phyloP scores from a whole-genome alignment of 805 yeast species.

The Suhomyces tanzawaensis region DNA sequence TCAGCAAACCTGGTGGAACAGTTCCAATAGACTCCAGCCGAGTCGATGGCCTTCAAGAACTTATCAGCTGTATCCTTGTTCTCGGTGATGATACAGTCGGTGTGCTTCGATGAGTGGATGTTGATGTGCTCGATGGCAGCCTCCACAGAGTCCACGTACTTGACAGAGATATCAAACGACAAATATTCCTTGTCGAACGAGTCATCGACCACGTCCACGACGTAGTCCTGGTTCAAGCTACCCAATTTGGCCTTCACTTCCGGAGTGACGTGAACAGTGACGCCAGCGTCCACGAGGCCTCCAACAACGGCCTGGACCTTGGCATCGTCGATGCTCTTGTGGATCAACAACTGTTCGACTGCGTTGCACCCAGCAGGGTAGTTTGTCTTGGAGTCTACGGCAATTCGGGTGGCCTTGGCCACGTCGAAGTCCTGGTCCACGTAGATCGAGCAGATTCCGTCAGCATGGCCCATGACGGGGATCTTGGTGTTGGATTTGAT shows the following conservation, averaged over 20 bases:
- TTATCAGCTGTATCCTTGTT: slow-evolving; percentile 65
- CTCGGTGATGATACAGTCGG: slow-evolving; percentile 88
- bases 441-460: slow-evolving; percentile 91
- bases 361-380: slow-evolving; percentile 99
- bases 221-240: slow-evolving; percentile 20
- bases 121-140: slow-evolving; percentile 88
- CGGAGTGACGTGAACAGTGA: slow-evolving; percentile 65
- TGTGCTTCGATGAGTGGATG: slow-evolving; percentile 90
- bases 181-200: slow-evolving; percentile 85
- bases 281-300: slow-evolving; percentile 59
- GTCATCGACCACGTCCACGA: slow-evolving; percentile 52
- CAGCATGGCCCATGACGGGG: slow-evolving; percentile 98
- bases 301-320: slow-evolving; percentile 24
- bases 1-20: slow-evolving; percentile 97
- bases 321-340: slow-evolving; percentile 39
- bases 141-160: slow-evolving; percentile 52
- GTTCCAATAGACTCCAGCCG: slow-evolving; percentile 97
- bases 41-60: slow-evolving; percentile 83
- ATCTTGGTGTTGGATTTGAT: slow-evolving; percentile 88
- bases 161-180: slow-evolving; percentile 78
- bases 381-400: slow-evolving; percentile 87
- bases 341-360: slow-evolving; percentile 77
- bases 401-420: slow-evolving; percentile 69
- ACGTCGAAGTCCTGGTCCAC: slow-evolving; percentile 77
- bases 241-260: slow-evolving; percentile 40